Evolutionary conservation across 2,329 filamentous ascomycete species (phyloP).

Genomic region (Ophidiomyces ophidiicola): DNA sequence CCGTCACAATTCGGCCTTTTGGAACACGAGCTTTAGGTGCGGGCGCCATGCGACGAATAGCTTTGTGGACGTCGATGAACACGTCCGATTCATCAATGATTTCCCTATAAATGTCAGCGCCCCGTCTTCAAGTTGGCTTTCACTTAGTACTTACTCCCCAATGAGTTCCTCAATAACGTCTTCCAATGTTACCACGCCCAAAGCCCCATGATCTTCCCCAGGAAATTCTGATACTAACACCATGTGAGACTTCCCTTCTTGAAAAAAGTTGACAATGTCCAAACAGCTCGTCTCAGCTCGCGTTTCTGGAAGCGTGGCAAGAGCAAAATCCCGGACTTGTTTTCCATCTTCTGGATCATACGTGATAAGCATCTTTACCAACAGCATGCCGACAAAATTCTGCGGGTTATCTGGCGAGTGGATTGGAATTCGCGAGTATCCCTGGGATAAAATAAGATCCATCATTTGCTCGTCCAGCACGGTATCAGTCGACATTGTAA

Average conservation of each 20-base stretch:
- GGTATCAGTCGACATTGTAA: slow-evolving; percentile 90
- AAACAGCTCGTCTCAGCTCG: slow-evolving; percentile 89
- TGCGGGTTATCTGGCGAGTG: slow-evolving; percentile 69
- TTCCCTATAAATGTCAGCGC: slow-evolving; percentile 49
- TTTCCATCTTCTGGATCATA: slow-evolving; percentile 92
- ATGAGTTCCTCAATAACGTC: slow-evolving; percentile 98
- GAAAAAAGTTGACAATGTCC: slow-evolving; percentile 99
- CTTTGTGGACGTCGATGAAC: slow-evolving; percentile 96
- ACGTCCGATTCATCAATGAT: slow-evolving; percentile 99
- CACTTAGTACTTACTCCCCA: slow-evolving; percentile 61
- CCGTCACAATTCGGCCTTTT: slow-evolving; percentile 43
- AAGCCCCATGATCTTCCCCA: slow-evolving; percentile 77
- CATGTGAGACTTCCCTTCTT: slow-evolving; percentile 98
- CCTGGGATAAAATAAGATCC: slow-evolving; percentile 82
- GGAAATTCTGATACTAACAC: slow-evolving; percentile 84
- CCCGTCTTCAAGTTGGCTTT: background rate
- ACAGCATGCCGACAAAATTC: slow-evolving; percentile 93
- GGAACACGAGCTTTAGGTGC: slow-evolving; percentile 66
- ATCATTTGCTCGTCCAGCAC: slow-evolving; percentile 87
- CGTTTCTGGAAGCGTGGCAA: slow-evolving; percentile 91
- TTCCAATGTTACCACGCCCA: slow-evolving; percentile 90
- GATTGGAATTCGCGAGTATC: slow-evolving; percentile 92
- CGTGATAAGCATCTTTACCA: slow-evolving; percentile 97
- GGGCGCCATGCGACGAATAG: slow-evolving; percentile 75
- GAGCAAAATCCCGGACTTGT: slow-evolving; percentile 74